phyloP scores from a whole-genome alignment of 78 protist species.

The Dictyostelium firmibasis region DNA sequence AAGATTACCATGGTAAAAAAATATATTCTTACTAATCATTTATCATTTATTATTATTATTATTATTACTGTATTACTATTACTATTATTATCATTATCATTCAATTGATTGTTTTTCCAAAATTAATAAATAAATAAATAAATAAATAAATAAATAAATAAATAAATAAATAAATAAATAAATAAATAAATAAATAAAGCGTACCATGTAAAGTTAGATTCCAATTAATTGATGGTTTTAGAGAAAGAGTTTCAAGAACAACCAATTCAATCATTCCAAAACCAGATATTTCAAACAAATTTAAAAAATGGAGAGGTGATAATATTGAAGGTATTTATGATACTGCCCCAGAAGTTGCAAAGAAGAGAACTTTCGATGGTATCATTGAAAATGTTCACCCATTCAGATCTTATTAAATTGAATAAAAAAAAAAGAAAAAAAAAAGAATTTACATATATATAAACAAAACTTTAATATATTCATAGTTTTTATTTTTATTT shows the following conservation, averaged over 20 bases:
- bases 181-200: background rate
- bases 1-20: too few relatives aligned
- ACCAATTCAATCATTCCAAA: constrained; percentile 57
- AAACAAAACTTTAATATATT: too few relatives aligned
- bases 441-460: too few relatives aligned
- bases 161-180: too few relatives aligned
- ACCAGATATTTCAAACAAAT: constrained; percentile 20
- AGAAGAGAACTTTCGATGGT: constrained; percentile 50
- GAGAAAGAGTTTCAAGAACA: constrained; percentile 55
- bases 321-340: constrained; percentile 63
- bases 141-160: too few relatives aligned
- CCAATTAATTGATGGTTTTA: constrained; percentile 67
- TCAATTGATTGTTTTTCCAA: too few relatives aligned
- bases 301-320: constrained; percentile 56
- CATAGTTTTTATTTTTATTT: background rate
- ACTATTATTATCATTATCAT: background rate
- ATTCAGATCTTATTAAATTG: constrained; percentile 45
- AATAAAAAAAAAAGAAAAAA: background rate
- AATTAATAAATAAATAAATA: too few relatives aligned
- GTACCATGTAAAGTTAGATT: constrained; percentile 60
- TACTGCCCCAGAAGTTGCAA: constrained; percentile 18
- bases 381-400: constrained; percentile 20
- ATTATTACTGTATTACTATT: background rate
- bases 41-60: too few relatives aligned
- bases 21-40: too few relatives aligned